Conservation (phyloP, 2,329 filamentous ascomycete genomes). For the Arthrinium puccinioides region DNA sequence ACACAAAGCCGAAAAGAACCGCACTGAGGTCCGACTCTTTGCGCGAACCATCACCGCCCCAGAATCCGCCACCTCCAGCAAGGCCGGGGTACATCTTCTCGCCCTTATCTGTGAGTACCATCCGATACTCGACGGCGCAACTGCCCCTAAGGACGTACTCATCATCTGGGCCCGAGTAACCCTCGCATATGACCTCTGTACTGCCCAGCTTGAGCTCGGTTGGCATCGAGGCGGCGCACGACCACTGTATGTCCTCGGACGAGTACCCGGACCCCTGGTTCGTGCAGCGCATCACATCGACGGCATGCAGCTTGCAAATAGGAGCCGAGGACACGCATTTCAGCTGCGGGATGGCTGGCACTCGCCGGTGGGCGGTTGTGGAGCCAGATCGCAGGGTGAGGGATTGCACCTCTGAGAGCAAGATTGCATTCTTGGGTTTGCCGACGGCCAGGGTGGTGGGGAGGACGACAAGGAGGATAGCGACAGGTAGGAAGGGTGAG, state of each 20-base stretch:
- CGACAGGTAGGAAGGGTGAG: constrained; percentile 7
- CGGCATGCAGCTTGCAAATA: constrained; percentile 60
- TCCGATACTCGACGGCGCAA: constrained; percentile 84
- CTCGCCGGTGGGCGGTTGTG: constrained; percentile 68
- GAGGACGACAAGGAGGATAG: constrained; percentile 14
- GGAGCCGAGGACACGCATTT: constrained; percentile 62
- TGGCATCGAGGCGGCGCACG: constrained; percentile 61
- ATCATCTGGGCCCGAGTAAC: constrained; percentile 70
- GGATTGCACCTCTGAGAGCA: constrained; percentile 58
- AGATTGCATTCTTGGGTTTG: constrained; percentile 44
- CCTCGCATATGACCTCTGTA: constrained; percentile 90
- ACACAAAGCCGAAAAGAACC: constrained; percentile 53
- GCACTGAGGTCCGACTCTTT: constrained; percentile 24
- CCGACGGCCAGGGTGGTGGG: constrained; percentile 11
- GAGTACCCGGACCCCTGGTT: constrained; percentile 80
- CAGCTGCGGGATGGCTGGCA: constrained; percentile 70
- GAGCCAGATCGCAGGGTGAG: constrained; percentile 65
- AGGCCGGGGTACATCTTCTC: constrained; percentile 61
- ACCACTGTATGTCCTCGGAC: constrained; percentile 81
- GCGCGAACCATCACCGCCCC: constrained; percentile 17
- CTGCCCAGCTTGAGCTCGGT: constrained; percentile 63
- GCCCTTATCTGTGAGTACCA: constrained; percentile 71
- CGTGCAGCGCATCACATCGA: constrained; percentile 82
- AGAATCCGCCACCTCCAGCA: constrained; percentile 28
- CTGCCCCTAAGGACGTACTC: constrained; percentile 84